Conservation (phyloP, 441 rosid genomes). For the Manihot esculenta region DNA sequence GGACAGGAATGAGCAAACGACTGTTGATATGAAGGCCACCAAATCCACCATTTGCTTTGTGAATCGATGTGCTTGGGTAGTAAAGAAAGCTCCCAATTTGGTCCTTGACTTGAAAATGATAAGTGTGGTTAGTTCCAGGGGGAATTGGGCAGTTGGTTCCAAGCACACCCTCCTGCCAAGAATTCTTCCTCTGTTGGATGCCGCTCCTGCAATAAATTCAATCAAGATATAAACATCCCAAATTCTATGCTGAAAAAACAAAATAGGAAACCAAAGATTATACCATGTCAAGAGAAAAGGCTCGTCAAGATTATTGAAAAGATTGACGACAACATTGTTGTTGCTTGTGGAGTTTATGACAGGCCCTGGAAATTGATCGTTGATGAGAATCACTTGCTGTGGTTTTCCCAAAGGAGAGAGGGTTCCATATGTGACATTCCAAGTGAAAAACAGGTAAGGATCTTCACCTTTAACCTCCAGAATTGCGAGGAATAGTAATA, state of each 20-base stretch:
- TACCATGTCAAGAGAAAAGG: slow-evolving; percentile 68
- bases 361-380: slow-evolving; percentile 70
- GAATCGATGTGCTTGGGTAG: no score
- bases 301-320: slow-evolving; percentile 69
- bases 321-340: slow-evolving; percentile 61
- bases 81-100: no score
- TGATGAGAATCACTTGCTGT: slow-evolving; percentile 63
- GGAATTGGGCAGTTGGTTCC: no score
- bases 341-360: slow-evolving; percentile 61
- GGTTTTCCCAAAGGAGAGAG: slow-evolving; percentile 54
- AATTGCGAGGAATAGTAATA: slow-evolving; percentile 32
- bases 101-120: no score
- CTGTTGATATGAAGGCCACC: no score
- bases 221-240: no score
- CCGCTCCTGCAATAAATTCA: no score
- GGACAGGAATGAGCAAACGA: no score
- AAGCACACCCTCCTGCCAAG: no score
- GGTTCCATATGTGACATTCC: slow-evolving; percentile 71
- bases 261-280: background rate
- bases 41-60: no score
- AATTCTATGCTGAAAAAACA: background rate
- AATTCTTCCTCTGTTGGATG: no score
- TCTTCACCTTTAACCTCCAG: slow-evolving; percentile 43
- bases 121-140: no score
- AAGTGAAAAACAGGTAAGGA: slow-evolving; percentile 55